phyloP scores from a whole-genome alignment of 176 grass and related monocot species.

The Calamus simplicifolius region DNA sequence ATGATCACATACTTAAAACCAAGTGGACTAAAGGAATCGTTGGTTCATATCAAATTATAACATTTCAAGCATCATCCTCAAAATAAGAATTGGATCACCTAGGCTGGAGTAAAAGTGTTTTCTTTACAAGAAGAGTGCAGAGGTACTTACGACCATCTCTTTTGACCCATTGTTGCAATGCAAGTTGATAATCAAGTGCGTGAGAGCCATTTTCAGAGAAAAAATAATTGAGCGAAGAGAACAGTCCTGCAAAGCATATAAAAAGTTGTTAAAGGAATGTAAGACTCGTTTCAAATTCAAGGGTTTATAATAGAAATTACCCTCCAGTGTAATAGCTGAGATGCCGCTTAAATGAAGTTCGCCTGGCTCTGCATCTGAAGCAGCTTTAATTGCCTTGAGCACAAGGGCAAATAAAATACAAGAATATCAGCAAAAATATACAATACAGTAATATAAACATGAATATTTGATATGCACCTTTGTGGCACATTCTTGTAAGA shows the following conservation, averaged over 20 bases:
- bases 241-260: conserved; percentile 43
- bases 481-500: conserved; percentile 82
- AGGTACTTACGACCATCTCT: conserved; percentile 50
- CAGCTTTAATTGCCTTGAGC: conserved; percentile 75
- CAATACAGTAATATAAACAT: background rate
- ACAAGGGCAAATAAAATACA: background rate
- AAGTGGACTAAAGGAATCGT: no score
- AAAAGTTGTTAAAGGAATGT: conserved; percentile 1
- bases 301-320: conserved; percentile 21
- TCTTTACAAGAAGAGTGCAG: no score
- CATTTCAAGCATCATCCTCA: no score
- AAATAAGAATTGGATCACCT: no score
- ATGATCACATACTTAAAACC: no score
- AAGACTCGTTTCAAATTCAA: no score
- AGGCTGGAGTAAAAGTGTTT: no score
- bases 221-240: conserved; percentile 84
- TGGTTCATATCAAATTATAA: no score
- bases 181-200: conserved; percentile 84
- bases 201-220: conserved; percentile 46
- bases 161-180: conserved; percentile 62
- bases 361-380: conserved; percentile 64
- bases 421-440: background rate
- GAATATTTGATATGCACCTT: conserved; percentile 43
- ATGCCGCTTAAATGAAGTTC: conserved; percentile 54
- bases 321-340: conserved; percentile 56